Conservation (phyloP, 768 basidiomycete species). For the Amanita fuliginea region DNA sequence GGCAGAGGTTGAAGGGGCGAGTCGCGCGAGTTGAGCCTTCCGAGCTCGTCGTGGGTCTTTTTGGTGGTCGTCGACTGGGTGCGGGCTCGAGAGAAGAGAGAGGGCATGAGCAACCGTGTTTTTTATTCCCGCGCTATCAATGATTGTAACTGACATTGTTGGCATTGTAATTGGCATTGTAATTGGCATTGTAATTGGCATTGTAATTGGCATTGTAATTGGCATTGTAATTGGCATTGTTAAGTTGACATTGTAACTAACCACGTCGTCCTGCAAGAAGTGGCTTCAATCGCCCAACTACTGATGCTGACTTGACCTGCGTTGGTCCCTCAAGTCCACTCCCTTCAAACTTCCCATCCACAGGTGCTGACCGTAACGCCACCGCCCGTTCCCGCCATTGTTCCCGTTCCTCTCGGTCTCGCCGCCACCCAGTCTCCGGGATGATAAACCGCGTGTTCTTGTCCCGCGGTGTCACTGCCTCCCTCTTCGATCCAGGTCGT, state of each 20-base stretch:
- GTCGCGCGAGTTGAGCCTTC: slow-evolving; percentile 39
- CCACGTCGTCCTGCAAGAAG: background rate
- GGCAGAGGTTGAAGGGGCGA: no score
- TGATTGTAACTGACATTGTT: no score
- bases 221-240: no score
- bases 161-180: no score
- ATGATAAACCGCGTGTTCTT: slow-evolving; percentile 7
- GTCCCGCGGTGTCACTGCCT: slow-evolving; percentile 2
- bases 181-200: no score
- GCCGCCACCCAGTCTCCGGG: background rate
- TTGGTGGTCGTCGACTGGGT: slow-evolving; percentile 35
- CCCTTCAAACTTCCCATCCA: background rate
- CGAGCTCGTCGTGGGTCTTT: slow-evolving; percentile 51
- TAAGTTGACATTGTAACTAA: no score
- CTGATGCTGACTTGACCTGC: background rate
- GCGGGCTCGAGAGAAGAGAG: slow-evolving; percentile 61
- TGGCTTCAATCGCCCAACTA: background rate
- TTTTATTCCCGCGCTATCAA: no score
- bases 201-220: no score
- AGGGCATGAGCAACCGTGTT: slow-evolving; percentile 42
- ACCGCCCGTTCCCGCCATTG: background rate
- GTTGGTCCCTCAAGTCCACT: background rate
- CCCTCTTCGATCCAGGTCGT: background rate
- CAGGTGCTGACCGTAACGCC: slow-evolving; percentile 1
- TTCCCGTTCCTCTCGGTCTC: background rate